Evolutionary conservation across 352 stramenopile genomes (phyloP).

Genomic region (Phytophthora sansomeana): DNA sequence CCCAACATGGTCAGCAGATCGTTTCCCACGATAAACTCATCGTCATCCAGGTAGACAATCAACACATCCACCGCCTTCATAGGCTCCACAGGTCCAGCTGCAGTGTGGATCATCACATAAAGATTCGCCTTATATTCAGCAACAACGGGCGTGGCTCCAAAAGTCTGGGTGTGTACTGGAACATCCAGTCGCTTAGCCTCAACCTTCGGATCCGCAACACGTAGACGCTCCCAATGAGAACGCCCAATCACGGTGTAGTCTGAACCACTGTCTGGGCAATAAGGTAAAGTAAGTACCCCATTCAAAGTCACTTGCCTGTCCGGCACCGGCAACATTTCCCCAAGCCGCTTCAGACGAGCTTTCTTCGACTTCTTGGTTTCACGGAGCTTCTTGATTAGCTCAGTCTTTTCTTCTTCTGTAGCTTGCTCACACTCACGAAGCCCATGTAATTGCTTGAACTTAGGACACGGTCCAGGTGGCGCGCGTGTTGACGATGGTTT

Average conservation of each 20-base stretch:
- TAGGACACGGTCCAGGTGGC: not conserved
- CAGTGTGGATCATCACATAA: conserved; percentile 20
- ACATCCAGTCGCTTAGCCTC: not conserved
- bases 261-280: conserved; percentile 16
- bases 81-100: conserved; percentile 1
- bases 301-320: conserved; percentile 8
- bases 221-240: conserved; percentile 2
- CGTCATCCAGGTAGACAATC: conserved; percentile 4
- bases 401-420: not conserved
- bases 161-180: conserved; percentile 1
- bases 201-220: not conserved
- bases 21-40: conserved; percentile 27
- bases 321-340: not conserved
- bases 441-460: not conserved
- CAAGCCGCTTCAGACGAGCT: conserved; percentile 4
- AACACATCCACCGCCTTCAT: conserved; percentile 3
- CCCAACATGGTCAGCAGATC: conserved; percentile 15
- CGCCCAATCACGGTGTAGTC: conserved; percentile 5
- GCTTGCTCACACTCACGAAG: not conserved
- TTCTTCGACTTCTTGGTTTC: not conserved
- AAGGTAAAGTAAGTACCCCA: conserved; percentile 3
- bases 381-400: not conserved
- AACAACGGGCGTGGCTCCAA: not conserved
- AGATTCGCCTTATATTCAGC: not conserved
- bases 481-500: not conserved